These are phyloP conservation scores for Umbilicus rupestris DNA, from an alignment of 164 flowering plant species.

Conservation along the genomic window DNA sequence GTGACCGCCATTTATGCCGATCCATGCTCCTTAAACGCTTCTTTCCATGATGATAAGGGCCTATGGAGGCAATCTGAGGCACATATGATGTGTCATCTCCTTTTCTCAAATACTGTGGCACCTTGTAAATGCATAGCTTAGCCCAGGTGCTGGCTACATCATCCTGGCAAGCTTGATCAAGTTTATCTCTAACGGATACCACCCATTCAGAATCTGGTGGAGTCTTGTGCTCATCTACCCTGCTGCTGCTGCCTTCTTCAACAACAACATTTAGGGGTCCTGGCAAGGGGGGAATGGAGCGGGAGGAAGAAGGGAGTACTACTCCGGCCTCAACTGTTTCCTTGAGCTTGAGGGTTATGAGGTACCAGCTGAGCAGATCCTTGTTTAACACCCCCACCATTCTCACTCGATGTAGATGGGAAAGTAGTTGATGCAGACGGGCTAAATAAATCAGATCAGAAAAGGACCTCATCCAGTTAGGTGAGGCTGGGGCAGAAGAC, in stretches of 20 bases:
- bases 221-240: neutral
- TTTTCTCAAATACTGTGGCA: slow-evolving; percentile 38
- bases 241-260: too few relatives aligned
- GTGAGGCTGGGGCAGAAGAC: too few relatives aligned
- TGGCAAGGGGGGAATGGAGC: neutral
- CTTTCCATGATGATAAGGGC: slow-evolving; percentile 56
- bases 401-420: too few relatives aligned
- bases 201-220: slow-evolving; percentile 47
- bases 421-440: too few relatives aligned
- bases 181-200: slow-evolving; percentile 51
- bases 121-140: slow-evolving; percentile 38
- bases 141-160: slow-evolving; percentile 46
- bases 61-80: slow-evolving; percentile 58
- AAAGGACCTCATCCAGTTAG: too few relatives aligned
- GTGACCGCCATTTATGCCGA: slow-evolving; percentile 50
- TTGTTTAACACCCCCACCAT: too few relatives aligned
- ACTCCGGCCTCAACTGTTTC: slow-evolving; percentile 44
- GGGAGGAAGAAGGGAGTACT: slow-evolving; percentile 6
- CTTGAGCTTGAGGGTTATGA: slow-evolving; percentile 52
- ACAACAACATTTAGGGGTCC: neutral
- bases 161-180: slow-evolving; percentile 48
- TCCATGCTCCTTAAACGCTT: slow-evolving; percentile 47
- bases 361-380: too few relatives aligned
- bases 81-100: slow-evolving; percentile 44
- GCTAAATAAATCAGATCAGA: too few relatives aligned